phyloP scores from a whole-genome alignment of 306 rosid genomes.

The Vicia villosa region DNA sequence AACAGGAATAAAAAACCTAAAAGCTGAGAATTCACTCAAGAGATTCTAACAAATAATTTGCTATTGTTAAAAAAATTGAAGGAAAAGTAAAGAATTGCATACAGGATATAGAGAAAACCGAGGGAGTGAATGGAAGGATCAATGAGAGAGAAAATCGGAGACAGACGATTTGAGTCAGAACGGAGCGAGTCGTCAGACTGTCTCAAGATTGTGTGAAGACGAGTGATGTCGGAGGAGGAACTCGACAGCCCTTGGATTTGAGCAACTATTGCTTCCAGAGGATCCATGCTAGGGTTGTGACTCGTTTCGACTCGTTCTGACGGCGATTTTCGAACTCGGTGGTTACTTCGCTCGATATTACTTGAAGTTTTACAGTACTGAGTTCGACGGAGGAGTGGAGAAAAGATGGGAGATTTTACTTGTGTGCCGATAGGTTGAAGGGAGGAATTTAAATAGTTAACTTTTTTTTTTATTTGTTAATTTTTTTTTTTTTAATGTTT shows the following conservation, averaged over 20 bases:
- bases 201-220: slow-evolving; percentile 65
- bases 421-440: no score
- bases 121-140: slow-evolving; percentile 74
- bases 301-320: neutral
- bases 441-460: no score
- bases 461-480: no score
- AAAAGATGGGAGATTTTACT: no score
- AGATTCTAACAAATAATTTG: neutral
- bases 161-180: slow-evolving; percentile 56
- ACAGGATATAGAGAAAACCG: slow-evolving; percentile 78
- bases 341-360: neutral
- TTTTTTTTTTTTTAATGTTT: no score
- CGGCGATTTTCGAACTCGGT: slow-evolving; percentile 1
- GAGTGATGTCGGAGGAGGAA: slow-evolving; percentile 41
- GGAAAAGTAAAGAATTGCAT: neutral
- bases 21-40: neutral
- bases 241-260: slow-evolving; percentile 74
- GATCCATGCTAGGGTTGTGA: slow-evolving; percentile 35
- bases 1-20: neutral
- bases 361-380: neutral
- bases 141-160: slow-evolving; percentile 60
- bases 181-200: slow-evolving; percentile 67
- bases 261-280: slow-evolving; percentile 43
- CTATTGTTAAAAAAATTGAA: neutral
- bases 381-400: neutral